phyloP scores from a whole-genome alignment of 306 rosid species.

The Lablab purpureus region DNA sequence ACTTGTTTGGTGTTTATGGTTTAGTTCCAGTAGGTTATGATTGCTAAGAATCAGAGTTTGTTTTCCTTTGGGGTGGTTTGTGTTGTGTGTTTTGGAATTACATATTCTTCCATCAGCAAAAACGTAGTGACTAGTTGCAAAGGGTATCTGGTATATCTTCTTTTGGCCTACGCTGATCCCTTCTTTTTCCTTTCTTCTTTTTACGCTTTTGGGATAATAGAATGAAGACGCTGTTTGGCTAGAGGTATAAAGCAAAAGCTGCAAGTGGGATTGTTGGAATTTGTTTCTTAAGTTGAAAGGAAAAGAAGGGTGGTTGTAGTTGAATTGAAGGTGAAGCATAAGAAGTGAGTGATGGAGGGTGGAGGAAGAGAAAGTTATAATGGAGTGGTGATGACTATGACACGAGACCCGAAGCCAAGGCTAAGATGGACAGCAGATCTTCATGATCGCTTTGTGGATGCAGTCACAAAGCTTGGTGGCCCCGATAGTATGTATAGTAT shows the following conservation, averaged over 20 bases:
- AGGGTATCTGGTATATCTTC: conserved; percentile 30
- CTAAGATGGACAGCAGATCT: conserved; percentile 96
- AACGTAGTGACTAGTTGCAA: not conserved
- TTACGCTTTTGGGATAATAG: not conserved
- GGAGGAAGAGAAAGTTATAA: conserved; percentile 52
- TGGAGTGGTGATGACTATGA: conserved; percentile 89
- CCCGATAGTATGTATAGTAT: conserved; percentile 74
- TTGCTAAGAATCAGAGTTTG: not conserved
- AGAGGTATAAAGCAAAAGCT: conserved; percentile 25
- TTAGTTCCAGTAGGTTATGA: conserved; percentile 24
- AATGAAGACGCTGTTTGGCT: conserved; percentile 33
- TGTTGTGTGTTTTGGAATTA: not conserved
- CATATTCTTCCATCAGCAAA: conserved; percentile 29
- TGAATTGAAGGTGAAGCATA: not conserved
- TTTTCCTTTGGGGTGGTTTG: not conserved
- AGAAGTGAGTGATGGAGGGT: conserved; percentile 46
- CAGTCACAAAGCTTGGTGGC: conserved; percentile 98
- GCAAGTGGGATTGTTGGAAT: conserved; percentile 37
- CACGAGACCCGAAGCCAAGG: conserved; percentile 93
- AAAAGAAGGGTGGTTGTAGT: not conserved
- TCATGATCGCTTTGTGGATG: conserved; percentile 88
- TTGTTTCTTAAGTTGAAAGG: conserved; percentile 9
- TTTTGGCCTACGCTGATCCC: not conserved
- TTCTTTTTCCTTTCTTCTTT: conserved; percentile 25
- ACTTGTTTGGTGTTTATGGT: conserved; percentile 20